Evolutionary conservation across 2,329 filamentous ascomycete genomes (phyloP), one percentile per base, ranked within the genome.

Genomic region (Colletotrichum sp.): DNA sequence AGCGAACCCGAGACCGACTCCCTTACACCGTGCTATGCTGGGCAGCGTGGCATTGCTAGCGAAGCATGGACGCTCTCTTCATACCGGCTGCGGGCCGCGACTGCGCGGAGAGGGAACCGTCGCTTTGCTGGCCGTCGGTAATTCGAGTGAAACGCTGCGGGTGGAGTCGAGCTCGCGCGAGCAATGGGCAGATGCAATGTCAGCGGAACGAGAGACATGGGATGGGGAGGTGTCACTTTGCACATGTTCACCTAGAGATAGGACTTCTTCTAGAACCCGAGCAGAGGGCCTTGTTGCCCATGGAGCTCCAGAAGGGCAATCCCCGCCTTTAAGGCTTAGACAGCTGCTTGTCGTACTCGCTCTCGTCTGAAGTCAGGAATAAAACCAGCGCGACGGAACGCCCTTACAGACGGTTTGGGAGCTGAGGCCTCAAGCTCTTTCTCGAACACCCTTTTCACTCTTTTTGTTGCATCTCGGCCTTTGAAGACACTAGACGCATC

Each of bases 301-400:
- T 8, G 55, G 64, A 68, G 32, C 60, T 34, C 21, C 30, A 55
- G 30, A 36, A n/a, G 32, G 39, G 57, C 16, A 8, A 24, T 18
- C 65, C 65, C 71, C 59, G 57, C 71, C 71, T 59, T 69, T 36
- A 32, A 73, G 57, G 65, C 67, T 65, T 75, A 39, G 67, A 75
- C 59, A 52, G 32, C 34, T 30, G 18, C 12, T 32, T 18, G 28
- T 71, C 72, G 32, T 49, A 34, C 34, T 75, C 68, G 67, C 60
- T 65, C 36, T 71, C 68, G 44, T 72, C 39, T 76, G 63, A 64
- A 68, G 57, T 57, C 15, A 24, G 4, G 26, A 36, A 57, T 52
- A 72, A 64, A 64, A 68, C 63, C 69, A 57, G 55, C 69, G 32
- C 30, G 63, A 55, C 30, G 63, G 63, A 30, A 75, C 32, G 62